Evolutionary conservation across 352 stramenopile genomes (phyloP).

Genomic region (Pythium insidiosum): DNA sequence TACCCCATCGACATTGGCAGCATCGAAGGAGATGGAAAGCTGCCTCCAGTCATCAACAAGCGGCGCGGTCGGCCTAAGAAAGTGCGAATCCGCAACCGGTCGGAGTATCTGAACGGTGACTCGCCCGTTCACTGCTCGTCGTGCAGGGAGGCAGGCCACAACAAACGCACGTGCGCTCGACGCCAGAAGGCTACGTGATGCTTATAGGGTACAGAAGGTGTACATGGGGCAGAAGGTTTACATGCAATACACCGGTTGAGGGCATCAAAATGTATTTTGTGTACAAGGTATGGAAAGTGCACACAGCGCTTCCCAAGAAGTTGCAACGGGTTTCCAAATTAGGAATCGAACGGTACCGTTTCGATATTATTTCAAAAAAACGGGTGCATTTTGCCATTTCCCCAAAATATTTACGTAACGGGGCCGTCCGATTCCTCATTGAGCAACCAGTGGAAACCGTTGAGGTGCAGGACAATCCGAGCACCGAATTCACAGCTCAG

Average conservation of each 20-base stretch:
- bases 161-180: too few relatives aligned
- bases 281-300: too few relatives aligned
- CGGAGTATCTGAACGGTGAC: slow-evolving; percentile 5
- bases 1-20: not conserved
- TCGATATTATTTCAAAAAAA: too few relatives aligned
- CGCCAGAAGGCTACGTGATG: not conserved
- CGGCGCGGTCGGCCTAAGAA: not conserved
- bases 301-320: too few relatives aligned
- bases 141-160: not conserved
- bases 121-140: slow-evolving; percentile 3
- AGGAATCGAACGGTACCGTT: too few relatives aligned
- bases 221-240: too few relatives aligned
- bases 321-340: too few relatives aligned
- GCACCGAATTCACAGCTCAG: not conserved
- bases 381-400: too few relatives aligned
- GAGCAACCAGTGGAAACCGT: too few relatives aligned
- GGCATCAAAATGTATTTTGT: too few relatives aligned
- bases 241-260: too few relatives aligned
- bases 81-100: slow-evolving; percentile 3
- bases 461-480: too few relatives aligned
- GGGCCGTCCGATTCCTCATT: not conserved
- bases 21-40: slow-evolving; percentile 1
- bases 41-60: slow-evolving; percentile 1
- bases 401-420: not conserved
- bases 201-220: not conserved